These are phyloP conservation scores for Dictyostelium brefeldianum DNA, from an alignment of 78 protist genomes.

Conservation along the genomic window DNA sequence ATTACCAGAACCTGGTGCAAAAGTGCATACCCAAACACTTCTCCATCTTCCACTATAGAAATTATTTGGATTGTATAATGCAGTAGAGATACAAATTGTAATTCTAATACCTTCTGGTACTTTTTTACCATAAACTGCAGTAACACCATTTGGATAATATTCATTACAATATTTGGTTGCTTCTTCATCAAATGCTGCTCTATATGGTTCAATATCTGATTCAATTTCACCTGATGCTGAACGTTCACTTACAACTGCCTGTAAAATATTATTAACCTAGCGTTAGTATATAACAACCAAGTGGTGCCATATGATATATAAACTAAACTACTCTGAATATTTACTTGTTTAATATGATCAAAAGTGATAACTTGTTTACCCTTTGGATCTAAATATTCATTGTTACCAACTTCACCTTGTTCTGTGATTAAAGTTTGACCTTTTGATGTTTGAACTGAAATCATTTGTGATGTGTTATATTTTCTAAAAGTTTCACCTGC, in stretches of 20 bases:
- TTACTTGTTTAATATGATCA: slow-evolving; percentile 86
- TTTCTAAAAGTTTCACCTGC: slow-evolving; percentile 79
- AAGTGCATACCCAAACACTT: slow-evolving; percentile 77
- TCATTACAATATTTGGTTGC: slow-evolving; percentile 52
- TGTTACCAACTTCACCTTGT: slow-evolving; percentile 69
- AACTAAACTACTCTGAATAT: too few relatives aligned
- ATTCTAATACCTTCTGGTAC: slow-evolving; percentile 63
- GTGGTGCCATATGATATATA: background rate
- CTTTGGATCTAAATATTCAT: slow-evolving; percentile 79
- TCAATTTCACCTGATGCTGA: slow-evolving; percentile 76
- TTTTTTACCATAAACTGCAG: slow-evolving; percentile 55
- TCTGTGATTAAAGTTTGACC: slow-evolving; percentile 80
- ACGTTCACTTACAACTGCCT: slow-evolving; percentile 61
- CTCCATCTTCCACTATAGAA: slow-evolving; percentile 89
- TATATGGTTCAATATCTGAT: slow-evolving; percentile 42
- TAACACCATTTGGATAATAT: slow-evolving; percentile 70
- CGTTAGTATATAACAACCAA: too few relatives aligned
- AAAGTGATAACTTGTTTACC: slow-evolving; percentile 56
- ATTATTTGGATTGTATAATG: slow-evolving; percentile 78
- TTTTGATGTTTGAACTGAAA: slow-evolving; percentile 40
- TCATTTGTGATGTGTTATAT: slow-evolving; percentile 84
- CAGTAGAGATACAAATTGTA: slow-evolving; percentile 67
- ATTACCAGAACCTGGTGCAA: slow-evolving; percentile 46
- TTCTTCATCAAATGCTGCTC: slow-evolving; percentile 80
- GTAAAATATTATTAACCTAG: background rate